These are phyloP conservation scores for Brassica hybrid DNA, from an alignment of 441 rosid species.

Conservation along the genomic window DNA sequence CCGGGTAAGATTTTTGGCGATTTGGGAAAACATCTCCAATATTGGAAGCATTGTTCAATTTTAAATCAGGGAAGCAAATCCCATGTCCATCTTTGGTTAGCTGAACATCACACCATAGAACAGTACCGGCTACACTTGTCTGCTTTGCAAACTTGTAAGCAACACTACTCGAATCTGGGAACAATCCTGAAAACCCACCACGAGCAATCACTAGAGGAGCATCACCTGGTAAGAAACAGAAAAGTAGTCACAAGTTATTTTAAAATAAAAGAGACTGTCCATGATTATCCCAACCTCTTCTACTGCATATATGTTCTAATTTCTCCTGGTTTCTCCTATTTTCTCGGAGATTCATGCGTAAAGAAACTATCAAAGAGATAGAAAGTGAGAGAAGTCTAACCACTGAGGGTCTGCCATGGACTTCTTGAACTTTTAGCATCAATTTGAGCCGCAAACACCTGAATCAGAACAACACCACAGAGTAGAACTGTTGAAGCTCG, in stretches of 20 bases:
- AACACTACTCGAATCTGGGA: conserved; percentile 53
- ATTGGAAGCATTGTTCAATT: conserved; percentile 51
- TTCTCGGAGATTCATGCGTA: background rate
- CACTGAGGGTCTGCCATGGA: conserved; percentile 3
- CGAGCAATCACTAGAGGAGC: conserved; percentile 66
- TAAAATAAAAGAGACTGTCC: background rate
- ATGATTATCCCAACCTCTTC: background rate
- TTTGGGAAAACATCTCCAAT: background rate
- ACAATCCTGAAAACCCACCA: conserved; percentile 81
- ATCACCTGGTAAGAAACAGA: conserved; percentile 47
- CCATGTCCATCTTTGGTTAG: conserved; percentile 60
- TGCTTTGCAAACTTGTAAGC: conserved; percentile 53
- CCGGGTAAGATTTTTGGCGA: conserved; percentile 41
- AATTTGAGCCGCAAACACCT: background rate
- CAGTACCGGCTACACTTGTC: conserved; percentile 41
- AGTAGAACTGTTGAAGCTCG: background rate
- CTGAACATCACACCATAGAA: conserved; percentile 79
- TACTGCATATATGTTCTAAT: background rate
- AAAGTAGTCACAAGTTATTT: background rate
- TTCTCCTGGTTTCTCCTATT: background rate
- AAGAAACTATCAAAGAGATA: background rate
- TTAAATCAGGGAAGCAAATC: conserved; percentile 65
- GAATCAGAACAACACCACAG: background rate
- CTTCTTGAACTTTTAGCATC: background rate
- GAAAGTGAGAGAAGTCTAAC: background rate